Base-by-base conservation (phyloP, 805 yeast species). In the Jamesozyma rosinii region DNA sequence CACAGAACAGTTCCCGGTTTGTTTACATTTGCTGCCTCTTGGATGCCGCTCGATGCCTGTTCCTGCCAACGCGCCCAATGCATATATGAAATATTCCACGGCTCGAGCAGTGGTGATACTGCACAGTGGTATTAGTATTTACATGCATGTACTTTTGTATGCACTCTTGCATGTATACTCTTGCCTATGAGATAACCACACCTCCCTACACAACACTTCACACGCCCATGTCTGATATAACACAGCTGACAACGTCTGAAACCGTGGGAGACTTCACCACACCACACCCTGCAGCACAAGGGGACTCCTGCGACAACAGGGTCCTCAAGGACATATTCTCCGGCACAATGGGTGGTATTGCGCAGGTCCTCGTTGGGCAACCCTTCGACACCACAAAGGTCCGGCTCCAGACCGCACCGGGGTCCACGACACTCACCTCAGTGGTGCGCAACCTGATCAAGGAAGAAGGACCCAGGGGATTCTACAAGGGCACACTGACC, bases 371-470 rank as follows among this genome's bases (percentile, higher is more conserved):
- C 29, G 84, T 83, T 13, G 98, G 98, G 20, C 97, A 92, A 65
- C 97, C 97, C 6, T 90, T 90, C 57, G 97, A 89, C 61, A 85
- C 95, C 9, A 85, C 92, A 37, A 90, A 90, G 65, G 97, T 92
- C 18, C 72, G 98, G 41, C 70, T 92, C 38, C 97, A 92, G 59
- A 81, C 94, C 2, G 88, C 94, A 2, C 76, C 82, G 37, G 87
- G 89, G 1, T 79, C 88, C 2, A 79, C 79, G 29, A 45, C 58
- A 2, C 81, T 95, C 0, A 52, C 76, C 44, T 95, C 87, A 53
- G 95, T 87, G 10, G 79, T 88, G 18, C 74, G 75, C 57, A 73
- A 78, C 52, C 69, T 92, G 43, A 36, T 90, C 32, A 69, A 71
- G 34, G 79, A 83, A 45, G 98, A 92, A 64, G 98, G 98, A 1